A percentile compares a stretch with the other conserved stretches of the same genome.
Conservation (phyloP, 108 stramenopile species). For the Cylindrotheca closterium region DNA sequence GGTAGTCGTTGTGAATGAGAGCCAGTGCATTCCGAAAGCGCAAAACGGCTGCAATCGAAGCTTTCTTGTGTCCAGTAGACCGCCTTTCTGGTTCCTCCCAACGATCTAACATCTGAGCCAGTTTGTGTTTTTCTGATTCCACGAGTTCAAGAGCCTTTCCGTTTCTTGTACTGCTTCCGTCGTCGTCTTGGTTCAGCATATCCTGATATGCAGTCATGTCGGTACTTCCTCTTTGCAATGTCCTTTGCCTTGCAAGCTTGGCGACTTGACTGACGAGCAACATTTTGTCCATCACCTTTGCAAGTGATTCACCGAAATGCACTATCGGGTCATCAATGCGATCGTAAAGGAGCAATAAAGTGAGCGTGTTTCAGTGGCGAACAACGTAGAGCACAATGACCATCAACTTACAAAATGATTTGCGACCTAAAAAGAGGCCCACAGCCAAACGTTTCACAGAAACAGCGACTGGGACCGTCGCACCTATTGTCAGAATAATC, state of each 20-base stretch:
- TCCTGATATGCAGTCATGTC: no score
- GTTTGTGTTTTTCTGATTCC: background rate
- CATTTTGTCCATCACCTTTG: constrained; percentile 64
- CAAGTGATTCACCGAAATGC: constrained; percentile 53
- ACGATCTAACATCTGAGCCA: constrained; percentile 17
- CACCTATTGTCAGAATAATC: constrained; percentile 33
- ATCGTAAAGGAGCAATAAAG: constrained; percentile 14
- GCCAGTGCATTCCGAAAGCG: constrained; percentile 62
- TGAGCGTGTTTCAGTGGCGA: background rate
- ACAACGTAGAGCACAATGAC: background rate
- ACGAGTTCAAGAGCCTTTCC: background rate
- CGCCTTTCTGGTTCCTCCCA: constrained; percentile 39
- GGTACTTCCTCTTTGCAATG: no score
- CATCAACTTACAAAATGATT: constrained; percentile 32
- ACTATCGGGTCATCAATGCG: no score
- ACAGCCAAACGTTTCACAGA: constrained; percentile 62
- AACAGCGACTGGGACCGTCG: constrained; percentile 45
- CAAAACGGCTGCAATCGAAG: constrained; percentile 40
- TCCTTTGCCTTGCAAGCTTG: background rate
- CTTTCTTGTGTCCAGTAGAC: no score
- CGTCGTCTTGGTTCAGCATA: no score
- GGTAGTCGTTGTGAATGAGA: constrained; percentile 52
- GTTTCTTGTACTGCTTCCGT: background rate
- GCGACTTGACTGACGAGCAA: constrained; percentile 51
- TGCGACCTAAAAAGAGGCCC: constrained; percentile 55